Base-by-base conservation (phyloP, 192 early-diverging fungal genomes). In the Endogone sp. region DNA sequence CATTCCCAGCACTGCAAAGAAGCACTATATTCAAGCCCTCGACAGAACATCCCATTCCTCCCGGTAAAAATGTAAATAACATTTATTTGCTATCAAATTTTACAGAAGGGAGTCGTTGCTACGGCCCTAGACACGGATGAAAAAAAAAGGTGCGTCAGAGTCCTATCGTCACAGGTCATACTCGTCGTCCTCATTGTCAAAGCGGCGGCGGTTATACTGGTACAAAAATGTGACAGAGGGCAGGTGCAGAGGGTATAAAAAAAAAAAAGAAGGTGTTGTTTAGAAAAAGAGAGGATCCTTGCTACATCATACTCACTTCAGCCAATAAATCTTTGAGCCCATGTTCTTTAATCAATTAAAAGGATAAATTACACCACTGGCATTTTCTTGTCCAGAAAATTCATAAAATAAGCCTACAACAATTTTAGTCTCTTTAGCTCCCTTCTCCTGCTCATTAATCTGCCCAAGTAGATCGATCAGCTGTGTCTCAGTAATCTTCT, bases 381-480 rank as follows among this genome's bases (percentile, higher is more conserved):
- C 25, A 49, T 60, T 23, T 27, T 22, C 55, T 56, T 75, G 11
- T n/a, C 29, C 8, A 30, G 16, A 65, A 8, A 66, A 25, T 66
- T 25, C 10, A 56, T 44, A n/a, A n/a, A n/a, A n/a, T n/a, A 2
- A 56, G 75, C 86, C 62, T 84, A 93, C 91, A 78, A 87, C 89
- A 76, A 95, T 91, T 75, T 91, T 92, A 22, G 89, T 85, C 67
- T 88, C 82, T 23, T 54, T 66, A 37, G 68, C 57, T 24, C 79
- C 71, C 56, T 84, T 78, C 29, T 84, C 79, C 65, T 88, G 84
- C 74, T 91, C 90, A 69, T 88, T 94, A 57, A 98, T 82, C 69
- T 94, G 88, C 65, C 89, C 88, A 37, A 97, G 83, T 63, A 98
- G 73, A 57, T 89, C 92, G 71, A 95, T 93, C 64, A 98, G 79